phyloP scores from a whole-genome alignment of 2,329 filamentous ascomycete species.

The Fusarium vanettenii region DNA sequence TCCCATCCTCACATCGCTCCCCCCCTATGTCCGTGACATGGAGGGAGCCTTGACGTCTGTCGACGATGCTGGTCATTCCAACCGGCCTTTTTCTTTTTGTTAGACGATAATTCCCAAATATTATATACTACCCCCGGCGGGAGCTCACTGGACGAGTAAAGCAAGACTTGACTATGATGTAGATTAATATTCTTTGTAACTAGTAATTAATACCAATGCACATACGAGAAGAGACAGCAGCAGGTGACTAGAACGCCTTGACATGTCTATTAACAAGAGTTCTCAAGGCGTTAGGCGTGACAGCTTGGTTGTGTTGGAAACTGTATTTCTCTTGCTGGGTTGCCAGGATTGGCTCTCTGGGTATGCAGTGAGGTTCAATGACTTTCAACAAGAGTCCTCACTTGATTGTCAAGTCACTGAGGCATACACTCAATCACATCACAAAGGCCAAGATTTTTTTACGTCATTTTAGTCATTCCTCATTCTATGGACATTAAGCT shows the following conservation, averaged over 20 bases:
- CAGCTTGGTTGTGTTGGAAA: too few relatives aligned
- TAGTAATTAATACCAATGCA: conserved; percentile 31
- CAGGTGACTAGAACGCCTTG: background rate
- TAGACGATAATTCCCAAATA: background rate
- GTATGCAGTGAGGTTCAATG: too few relatives aligned
- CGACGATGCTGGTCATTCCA: conserved; percentile 31
- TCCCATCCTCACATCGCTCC: background rate
- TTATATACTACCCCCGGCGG: conserved; percentile 18
- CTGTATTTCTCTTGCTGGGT: too few relatives aligned
- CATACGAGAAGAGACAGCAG: background rate
- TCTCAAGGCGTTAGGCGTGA: background rate
- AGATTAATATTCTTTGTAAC: conserved; percentile 35
- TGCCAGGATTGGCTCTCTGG: too few relatives aligned
- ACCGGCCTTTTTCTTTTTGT: conserved; percentile 8
- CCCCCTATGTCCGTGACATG: conserved; percentile 30
- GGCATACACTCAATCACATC: background rate
- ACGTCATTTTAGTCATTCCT: conserved; percentile 40
- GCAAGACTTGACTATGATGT: conserved; percentile 9
- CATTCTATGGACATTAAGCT: conserved; percentile 43
- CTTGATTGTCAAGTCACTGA: background rate
- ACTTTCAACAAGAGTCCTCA: background rate
- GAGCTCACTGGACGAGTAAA: conserved; percentile 10
- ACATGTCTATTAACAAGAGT: background rate
- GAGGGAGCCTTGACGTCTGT: conserved; percentile 22
- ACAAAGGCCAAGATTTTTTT: background rate